A percentile compares a stretch with the other conserved stretches of the same genome.
These are phyloP conservation scores for Cercospora citrullina DNA, from an alignment of 2,329 filamentous ascomycete genomes.

Conservation along the genomic window DNA sequence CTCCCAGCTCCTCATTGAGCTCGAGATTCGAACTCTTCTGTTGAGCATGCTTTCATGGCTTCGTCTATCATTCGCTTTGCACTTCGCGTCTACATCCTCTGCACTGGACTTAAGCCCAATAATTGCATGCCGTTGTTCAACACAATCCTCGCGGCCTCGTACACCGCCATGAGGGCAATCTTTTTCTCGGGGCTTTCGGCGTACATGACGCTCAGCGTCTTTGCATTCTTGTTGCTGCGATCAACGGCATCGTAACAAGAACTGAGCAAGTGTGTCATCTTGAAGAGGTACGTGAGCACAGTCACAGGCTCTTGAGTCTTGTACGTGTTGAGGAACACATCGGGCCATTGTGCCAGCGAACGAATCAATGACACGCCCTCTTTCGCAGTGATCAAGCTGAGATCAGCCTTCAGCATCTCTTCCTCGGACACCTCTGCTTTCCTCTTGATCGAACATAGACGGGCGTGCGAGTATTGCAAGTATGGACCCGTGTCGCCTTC, in stretches of 20 bases:
- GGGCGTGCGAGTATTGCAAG: constrained; percentile 78
- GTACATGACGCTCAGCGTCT: constrained; percentile 71
- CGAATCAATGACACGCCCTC: constrained; percentile 74
- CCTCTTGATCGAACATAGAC: constrained; percentile 61
- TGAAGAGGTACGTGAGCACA: constrained; percentile 73
- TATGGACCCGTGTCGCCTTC: constrained; percentile 85
- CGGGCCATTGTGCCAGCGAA: constrained; percentile 79
- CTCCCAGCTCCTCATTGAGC: neutral
- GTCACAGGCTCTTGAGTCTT: constrained; percentile 77
- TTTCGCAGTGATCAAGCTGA: constrained; percentile 67
- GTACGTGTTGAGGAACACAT: constrained; percentile 78
- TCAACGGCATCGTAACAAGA: constrained; percentile 71
- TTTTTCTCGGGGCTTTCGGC: constrained; percentile 68
- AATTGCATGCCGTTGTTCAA: constrained; percentile 81
- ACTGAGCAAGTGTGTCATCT: constrained; percentile 79
- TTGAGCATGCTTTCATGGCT: neutral
- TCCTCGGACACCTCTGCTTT: constrained; percentile 55
- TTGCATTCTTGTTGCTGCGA: constrained; percentile 37
- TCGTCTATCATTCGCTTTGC: neutral
- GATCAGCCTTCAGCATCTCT: constrained; percentile 64
- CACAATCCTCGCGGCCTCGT: constrained; percentile 72
- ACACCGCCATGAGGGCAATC: constrained; percentile 72
- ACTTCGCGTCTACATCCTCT: constrained; percentile 50
- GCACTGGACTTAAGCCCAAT: constrained; percentile 74
- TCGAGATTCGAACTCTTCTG: too few relatives aligned